A percentile compares a stretch with the other conserved stretches of the same genome.
These are phyloP conservation scores for Taphrina communis DNA, from an alignment of 1,139 yeast genomes.

Conservation along the genomic window DNA sequence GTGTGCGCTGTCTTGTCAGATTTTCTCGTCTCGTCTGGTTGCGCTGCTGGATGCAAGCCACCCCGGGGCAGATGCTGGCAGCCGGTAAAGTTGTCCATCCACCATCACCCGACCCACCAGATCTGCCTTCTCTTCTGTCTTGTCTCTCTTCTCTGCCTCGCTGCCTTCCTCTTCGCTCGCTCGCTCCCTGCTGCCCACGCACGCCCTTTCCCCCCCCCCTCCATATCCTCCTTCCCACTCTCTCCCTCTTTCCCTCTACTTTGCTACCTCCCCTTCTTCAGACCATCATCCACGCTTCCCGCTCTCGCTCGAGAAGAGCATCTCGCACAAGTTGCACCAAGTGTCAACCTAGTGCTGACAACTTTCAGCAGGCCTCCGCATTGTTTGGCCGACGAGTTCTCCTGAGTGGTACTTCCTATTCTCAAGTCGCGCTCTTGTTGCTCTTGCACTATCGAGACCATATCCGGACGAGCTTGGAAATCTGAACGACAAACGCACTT, in stretches of 20 bases:
- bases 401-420: constrained; percentile 7
- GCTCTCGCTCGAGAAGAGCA: neutral
- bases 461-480: neutral
- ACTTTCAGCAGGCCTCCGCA: neutral
- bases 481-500: neutral
- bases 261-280: neutral
- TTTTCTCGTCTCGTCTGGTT: too few species aligned
- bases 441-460: neutral
- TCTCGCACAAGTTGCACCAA: neutral
- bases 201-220: constrained; percentile 1
- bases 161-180: constrained; percentile 2
- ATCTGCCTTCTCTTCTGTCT: constrained; percentile 23
- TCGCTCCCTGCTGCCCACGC: neutral
- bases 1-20: too few species aligned
- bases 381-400: constrained; percentile 1
- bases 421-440: neutral
- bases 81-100: neutral
- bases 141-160: constrained; percentile 25
- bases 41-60: too few species aligned
- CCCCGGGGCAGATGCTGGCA: too few species aligned
- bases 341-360: neutral
- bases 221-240: neutral
- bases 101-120: neutral
- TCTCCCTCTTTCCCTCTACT: neutral
- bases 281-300: neutral